Base-by-base conservation (phyloP, 345 rosid species). In the Acer campestre region DNA sequence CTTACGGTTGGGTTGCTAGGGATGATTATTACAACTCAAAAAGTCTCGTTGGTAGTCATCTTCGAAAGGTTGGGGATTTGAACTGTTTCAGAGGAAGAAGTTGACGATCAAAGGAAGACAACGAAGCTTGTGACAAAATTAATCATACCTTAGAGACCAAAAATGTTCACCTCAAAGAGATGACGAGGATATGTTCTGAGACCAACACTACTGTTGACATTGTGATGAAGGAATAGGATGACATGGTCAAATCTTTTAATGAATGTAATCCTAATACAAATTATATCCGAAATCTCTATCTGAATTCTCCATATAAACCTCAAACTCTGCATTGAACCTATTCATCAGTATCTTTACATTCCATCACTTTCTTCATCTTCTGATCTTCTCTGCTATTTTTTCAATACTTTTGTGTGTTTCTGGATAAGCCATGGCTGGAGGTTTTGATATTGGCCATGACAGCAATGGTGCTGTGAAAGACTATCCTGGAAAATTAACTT, bases 1-100 rank as follows among this genome's bases (percentile, higher is more conserved):
- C 74, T 55, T 93, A 83, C 77, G 97, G 92, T 63, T 93, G 98
- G 98, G 78, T 91, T 70, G 95, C 94, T 7, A 68, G 90, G 16
- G 90, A 84, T 35, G 89, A 81, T 40, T 95, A 91, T 72, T 94
- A 79, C 67, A 0, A 81, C 40, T 53, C 81, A 7, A 62, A 22
- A n/a, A 72, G 78, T n/a, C 22, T 85, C 1, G 38, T 90, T 61
- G 91, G 92, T 71, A 77, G 83, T 31, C 70, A 81, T 69, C 87
- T 92, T 22, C 83, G 76, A 20, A 88, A 51, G 74, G 82, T 82
- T 46, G 89, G 96, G 56, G 91, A 93, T 73, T 61, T 93, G 79
- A 91, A 85, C 89, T 70, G 74, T 93, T 44, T 79, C 85, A 0
- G 84, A 67, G 29, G 78, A 79, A 76, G 77, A 85, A 76, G 84